phyloP scores from a whole-genome alignment of 441 rosid species.

The Pelargonium myrrhifolium region DNA sequence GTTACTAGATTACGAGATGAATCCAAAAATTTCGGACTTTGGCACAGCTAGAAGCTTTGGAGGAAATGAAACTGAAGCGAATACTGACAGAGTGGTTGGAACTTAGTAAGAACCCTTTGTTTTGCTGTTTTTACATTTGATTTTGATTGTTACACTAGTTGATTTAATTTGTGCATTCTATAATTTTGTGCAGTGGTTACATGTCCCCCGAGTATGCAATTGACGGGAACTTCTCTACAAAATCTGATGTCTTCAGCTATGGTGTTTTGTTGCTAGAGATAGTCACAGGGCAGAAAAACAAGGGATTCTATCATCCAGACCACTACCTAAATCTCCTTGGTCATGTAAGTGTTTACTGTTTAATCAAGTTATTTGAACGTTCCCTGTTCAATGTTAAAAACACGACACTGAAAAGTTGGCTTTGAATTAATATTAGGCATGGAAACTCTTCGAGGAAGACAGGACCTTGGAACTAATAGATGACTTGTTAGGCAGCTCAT shows the following conservation, averaged over 20 bases:
- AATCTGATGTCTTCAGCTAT: conserved; percentile 7
- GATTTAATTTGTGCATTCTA: no score
- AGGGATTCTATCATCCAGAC: conserved; percentile 13
- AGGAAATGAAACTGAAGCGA: not conserved
- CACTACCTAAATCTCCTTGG: conserved; percentile 8
- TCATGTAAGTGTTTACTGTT: conserved; percentile 2
- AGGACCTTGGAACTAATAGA: conserved; percentile 7
- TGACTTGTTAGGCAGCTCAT: not conserved
- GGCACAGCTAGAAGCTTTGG: not conserved
- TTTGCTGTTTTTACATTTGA: no score
- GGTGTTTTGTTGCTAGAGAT: conserved; percentile 17
- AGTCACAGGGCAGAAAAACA: conserved; percentile 14
- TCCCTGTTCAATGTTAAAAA: not conserved
- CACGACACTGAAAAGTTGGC: no score
- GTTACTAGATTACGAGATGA: not conserved
- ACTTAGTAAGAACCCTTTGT: not conserved
- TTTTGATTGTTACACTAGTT: no score
- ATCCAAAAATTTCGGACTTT: not conserved
- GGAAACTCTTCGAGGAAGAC: conserved; percentile 21
- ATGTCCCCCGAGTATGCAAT: conserved; percentile 18
- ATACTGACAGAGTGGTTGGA: not conserved
- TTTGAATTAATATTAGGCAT: conserved; percentile 16
- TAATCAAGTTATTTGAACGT: not conserved
- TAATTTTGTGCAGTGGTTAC: conserved; percentile 13
- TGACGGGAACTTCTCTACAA: conserved; percentile 15